phyloP scores from a whole-genome alignment of 306 rosid species.

The Fragaria ananassa region DNA sequence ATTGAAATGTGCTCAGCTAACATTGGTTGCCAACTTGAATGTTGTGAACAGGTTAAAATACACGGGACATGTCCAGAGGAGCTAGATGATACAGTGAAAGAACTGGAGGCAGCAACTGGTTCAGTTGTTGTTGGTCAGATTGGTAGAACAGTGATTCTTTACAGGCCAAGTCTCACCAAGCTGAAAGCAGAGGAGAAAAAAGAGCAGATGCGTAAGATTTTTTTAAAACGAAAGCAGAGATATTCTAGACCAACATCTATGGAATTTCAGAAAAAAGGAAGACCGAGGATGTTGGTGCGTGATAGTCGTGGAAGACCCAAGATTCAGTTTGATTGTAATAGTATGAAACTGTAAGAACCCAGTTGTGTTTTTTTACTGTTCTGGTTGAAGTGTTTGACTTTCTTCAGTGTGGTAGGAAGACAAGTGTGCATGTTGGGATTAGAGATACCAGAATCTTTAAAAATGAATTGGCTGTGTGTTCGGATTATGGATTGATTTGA shows the following conservation, averaged over 20 bases:
- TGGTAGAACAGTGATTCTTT: slow-evolving; percentile 76
- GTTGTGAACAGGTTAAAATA: slow-evolving; percentile 63
- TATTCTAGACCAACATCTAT: slow-evolving; percentile 28
- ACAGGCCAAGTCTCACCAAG: slow-evolving; percentile 78
- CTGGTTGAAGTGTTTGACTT: not conserved
- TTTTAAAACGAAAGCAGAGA: slow-evolving; percentile 35
- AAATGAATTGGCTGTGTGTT: not conserved
- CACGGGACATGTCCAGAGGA: slow-evolving; percentile 83
- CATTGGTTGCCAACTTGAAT: slow-evolving; percentile 8
- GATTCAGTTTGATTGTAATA: not conserved
- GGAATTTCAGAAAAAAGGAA: slow-evolving; percentile 48
- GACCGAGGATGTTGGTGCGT: slow-evolving; percentile 35
- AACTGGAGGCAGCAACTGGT: slow-evolving; percentile 61
- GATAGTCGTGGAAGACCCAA: slow-evolving; percentile 56
- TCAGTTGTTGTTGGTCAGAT: slow-evolving; percentile 69
- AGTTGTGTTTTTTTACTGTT: not conserved
- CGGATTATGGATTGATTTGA: not conserved
- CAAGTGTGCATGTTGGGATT: not conserved
- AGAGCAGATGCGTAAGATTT: slow-evolving; percentile 41
- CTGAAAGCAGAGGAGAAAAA: slow-evolving; percentile 85
- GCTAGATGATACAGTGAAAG: slow-evolving; percentile 68
- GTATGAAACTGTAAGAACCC: not conserved
- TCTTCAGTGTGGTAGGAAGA: not conserved
- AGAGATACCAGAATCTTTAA: not conserved
- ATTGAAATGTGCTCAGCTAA: not conserved